A percentile compares a stretch with the other conserved stretches of the same genome.
These are phyloP conservation scores for Picochlorum sp. DNA, from an alignment of 139 green algal genomes.

Conservation along the genomic window DNA sequence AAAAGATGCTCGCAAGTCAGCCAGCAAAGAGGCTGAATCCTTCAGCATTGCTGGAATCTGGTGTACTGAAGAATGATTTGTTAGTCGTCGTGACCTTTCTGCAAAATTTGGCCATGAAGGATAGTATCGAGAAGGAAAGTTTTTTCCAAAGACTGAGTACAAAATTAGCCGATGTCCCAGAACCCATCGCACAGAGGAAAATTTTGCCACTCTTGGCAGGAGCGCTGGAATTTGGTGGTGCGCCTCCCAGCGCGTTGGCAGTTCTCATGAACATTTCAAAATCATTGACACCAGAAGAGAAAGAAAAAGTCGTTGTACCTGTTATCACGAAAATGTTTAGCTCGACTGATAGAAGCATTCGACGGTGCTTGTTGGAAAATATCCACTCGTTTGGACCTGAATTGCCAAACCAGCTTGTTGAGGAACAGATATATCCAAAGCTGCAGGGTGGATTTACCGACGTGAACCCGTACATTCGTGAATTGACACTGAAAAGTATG, in stretches of 20 bases:
- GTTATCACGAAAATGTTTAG: slow-evolving; percentile 80
- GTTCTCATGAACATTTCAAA: slow-evolving; percentile 64
- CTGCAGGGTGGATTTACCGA: slow-evolving; percentile 74
- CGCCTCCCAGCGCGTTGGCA: slow-evolving; percentile 65
- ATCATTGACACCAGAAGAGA: slow-evolving; percentile 63
- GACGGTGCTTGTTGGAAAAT: slow-evolving; percentile 80
- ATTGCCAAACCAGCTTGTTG: slow-evolving; percentile 23
- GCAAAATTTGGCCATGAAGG: slow-evolving; percentile 84
- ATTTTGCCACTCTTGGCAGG: slow-evolving; percentile 77
- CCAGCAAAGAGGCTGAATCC: slow-evolving; percentile 77
- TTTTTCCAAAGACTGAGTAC: slow-evolving; percentile 66
- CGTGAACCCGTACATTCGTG: slow-evolving; percentile 81
- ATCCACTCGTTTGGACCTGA: slow-evolving; percentile 59
- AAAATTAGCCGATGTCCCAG: slow-evolving; percentile 49
- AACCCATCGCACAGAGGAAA: slow-evolving; percentile 69
- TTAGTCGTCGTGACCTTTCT: slow-evolving; percentile 87
- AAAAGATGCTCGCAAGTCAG: slow-evolving; percentile 63
- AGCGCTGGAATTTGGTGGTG: slow-evolving; percentile 86
- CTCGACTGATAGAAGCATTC: slow-evolving; percentile 73
- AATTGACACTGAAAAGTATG: slow-evolving; percentile 94
- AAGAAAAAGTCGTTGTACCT: slow-evolving; percentile 70
- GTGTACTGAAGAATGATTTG: slow-evolving; percentile 84
- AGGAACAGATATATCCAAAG: slow-evolving; percentile 70
- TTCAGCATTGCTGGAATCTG: slow-evolving; percentile 56
- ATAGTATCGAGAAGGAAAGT: slow-evolving; percentile 64